Base-by-base conservation (phyloP, 306 rosid genomes). In the Astragalus glycyphyllos region DNA sequence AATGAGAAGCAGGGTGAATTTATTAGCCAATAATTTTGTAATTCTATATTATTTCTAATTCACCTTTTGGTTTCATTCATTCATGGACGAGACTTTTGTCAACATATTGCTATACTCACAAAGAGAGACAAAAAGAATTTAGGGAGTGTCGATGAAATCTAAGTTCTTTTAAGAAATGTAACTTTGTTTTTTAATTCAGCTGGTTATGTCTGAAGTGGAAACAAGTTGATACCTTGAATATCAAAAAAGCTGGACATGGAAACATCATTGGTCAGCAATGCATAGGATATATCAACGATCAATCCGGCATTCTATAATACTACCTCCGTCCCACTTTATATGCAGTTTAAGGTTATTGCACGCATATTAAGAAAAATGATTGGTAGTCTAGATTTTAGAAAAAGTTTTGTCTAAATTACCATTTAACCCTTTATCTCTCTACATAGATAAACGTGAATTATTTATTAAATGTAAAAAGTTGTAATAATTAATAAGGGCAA, bases 21-120 rank as follows among this genome's bases (percentile, higher is more conserved):
- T 38, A 59, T 59, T 70, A 17, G 53, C 71, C 6, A 62, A 65
- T 14, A 31, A 42, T 68, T 55, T 73, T 71, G n/a, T 31, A 38
- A 60, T 72, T 55, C 13, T 59, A 62, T 75, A 72, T 72, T 78
- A 8, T 71, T 67, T 68, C 48, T 17, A n/a, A n/a, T 63, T 60
- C 32, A 6, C 37, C 23, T 10, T 56, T 34, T 48, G 7, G 23
- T 57, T 69, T 63, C 51, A 40, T 65, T 65, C 60, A 50, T 69
- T 74, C 23, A 20, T 20, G 1, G 72, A 74, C 56, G 15, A 48
- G 1, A 37, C 26, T 41, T 68, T 68, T 68, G 81, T 67, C 57
- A 47, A 9, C 42, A 15, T 20, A 13, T 78, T 64, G 17, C 44
- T 47, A 6, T n/a, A 34, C 47, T 40, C 38, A 20, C 11, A 35